phyloP scores from a whole-genome alignment of 805 yeast species.

The Saccharomycopsis fibuligera region DNA sequence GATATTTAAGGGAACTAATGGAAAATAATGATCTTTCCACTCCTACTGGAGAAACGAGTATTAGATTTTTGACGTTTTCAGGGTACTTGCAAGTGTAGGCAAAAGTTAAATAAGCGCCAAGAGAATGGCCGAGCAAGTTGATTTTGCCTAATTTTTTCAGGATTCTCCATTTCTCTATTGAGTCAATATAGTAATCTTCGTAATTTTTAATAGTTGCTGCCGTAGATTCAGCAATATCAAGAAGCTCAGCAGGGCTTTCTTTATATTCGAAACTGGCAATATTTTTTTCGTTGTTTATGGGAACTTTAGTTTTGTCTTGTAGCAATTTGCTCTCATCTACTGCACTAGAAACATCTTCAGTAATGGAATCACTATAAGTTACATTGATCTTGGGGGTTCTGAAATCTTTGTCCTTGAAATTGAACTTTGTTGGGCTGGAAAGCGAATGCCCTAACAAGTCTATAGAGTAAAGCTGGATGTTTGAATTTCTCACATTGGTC shows the following conservation, averaged over 20 bases:
- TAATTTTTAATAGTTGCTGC: conserved; percentile 36
- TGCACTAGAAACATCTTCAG: background rate
- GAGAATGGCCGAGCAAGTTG: conserved; percentile 69
- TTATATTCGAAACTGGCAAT: conserved; percentile 21
- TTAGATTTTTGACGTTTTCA: conserved; percentile 42
- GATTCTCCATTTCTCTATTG: conserved; percentile 61
- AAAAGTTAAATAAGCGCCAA: conserved; percentile 69
- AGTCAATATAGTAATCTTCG: conserved; percentile 50
- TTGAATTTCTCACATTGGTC: conserved; percentile 37
- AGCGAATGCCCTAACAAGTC: conserved; percentile 71
- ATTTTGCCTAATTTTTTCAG: conserved; percentile 43
- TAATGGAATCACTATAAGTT: background rate
- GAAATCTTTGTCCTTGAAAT: conserved; percentile 33
- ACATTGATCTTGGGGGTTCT: conserved; percentile 33
- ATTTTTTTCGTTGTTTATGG: conserved; percentile 20
- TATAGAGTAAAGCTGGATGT: conserved; percentile 47
- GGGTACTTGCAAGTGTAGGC: conserved; percentile 60
- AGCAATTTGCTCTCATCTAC: conserved; percentile 20
- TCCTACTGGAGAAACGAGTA: conserved; percentile 72
- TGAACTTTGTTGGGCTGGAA: conserved; percentile 31
- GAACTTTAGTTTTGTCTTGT: conserved; percentile 10
- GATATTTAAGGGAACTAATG: conserved; percentile 32
- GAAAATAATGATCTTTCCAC: conserved; percentile 66
- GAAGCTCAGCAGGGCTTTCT: conserved; percentile 22
- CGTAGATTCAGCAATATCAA: conserved; percentile 32